Evolutionary conservation across 441 rosid species (phyloP), one percentile per base, ranked within the genome.

Genomic region (Melastoma candidum): DNA sequence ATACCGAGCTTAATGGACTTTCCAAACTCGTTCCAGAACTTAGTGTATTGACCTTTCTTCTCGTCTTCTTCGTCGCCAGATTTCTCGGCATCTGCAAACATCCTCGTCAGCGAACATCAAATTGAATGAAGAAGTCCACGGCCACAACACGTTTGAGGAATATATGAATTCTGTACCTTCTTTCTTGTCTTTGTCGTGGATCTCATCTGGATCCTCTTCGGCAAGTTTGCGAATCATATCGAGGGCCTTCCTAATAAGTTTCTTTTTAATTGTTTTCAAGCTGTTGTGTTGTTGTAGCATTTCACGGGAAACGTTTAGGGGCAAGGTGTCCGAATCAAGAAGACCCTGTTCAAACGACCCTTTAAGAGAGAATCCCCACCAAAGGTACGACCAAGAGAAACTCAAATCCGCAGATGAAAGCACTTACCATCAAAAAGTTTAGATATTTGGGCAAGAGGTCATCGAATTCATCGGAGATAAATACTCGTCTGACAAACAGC

Each of bases 261-360:
- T 88, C 81, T 92, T 92, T 80, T 92, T 92, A 51, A 87, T 92
- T 59, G 95, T 88, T 76, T 85, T 92, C 69, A 92, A 78, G 69
- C 95, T 92, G 71, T 80, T 77, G 67, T 92, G 95, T 58, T 82
- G 87, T 78, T 92, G 94, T 60, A 88, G 97, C 98, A 92, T 92
- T 74, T 92, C 97, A 60, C 94, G 68, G 26, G 95, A 92, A 47
- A 92, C 95, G 63, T 88, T 88, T 25, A 88, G 87, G 9, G 95
- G 97, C 55, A 87, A 70, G 26, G 97, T 82, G 69, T 88, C 97
- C 1, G 96, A 92, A 77, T 92, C 98, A 73, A 92, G 89, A 49
- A 88, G 94, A 75, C 97, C 96, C 98, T 90, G 82, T 64, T 63
- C 56, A 70, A 65, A 49, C 47, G 14, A 50, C 57, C 52, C 56